Evolutionary conservation across 805 yeast species (phyloP).

Genomic region (Metschnikowia colocasiae): DNA sequence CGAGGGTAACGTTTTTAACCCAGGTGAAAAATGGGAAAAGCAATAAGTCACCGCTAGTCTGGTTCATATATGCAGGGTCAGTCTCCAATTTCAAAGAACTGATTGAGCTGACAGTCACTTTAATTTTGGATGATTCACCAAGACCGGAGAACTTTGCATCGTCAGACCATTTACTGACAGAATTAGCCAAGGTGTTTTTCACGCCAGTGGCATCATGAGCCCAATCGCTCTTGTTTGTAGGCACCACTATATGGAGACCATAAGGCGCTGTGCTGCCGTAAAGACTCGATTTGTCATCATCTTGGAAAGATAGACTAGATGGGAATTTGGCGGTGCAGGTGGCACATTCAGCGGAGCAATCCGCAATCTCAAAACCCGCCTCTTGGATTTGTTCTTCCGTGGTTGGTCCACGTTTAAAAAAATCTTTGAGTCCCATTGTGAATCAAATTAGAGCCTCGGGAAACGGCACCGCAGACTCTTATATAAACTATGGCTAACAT

Average conservation of each 20-base stretch:
- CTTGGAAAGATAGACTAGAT: conserved; percentile 41
- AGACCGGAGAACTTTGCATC: conserved; percentile 19
- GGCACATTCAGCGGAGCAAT: conserved; percentile 52
- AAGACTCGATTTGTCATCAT: conserved; percentile 40
- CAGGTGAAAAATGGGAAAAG: conserved; percentile 73
- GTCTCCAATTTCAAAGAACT: conserved; percentile 43
- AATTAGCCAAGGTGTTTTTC: conserved; percentile 43
- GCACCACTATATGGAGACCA: conserved; percentile 69
- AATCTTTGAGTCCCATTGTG: conserved; percentile 14
- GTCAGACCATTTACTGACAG: conserved; percentile 36
- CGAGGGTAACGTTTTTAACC: conserved; percentile 48
- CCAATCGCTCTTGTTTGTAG: conserved; percentile 89
- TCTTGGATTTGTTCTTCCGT: conserved; percentile 14
- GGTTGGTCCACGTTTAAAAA: conserved; percentile 15
- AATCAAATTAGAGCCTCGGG: neutral
- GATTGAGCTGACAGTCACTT: conserved; percentile 54
- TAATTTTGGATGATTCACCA: conserved; percentile 31
- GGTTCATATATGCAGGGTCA: conserved; percentile 38
- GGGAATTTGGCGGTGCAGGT: conserved; percentile 56
- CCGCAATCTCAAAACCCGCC: conserved; percentile 35
- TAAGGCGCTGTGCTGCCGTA: conserved; percentile 72
- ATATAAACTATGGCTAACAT: neutral
- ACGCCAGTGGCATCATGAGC: conserved; percentile 59
- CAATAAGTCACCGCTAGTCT: conserved; percentile 54
- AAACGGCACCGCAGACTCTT: neutral